A percentile compares a stretch with the other conserved stretches of the same genome.
Evolutionary conservation across 345 rosid species (phyloP).

Genomic region (Ailanthus altissimus): DNA sequence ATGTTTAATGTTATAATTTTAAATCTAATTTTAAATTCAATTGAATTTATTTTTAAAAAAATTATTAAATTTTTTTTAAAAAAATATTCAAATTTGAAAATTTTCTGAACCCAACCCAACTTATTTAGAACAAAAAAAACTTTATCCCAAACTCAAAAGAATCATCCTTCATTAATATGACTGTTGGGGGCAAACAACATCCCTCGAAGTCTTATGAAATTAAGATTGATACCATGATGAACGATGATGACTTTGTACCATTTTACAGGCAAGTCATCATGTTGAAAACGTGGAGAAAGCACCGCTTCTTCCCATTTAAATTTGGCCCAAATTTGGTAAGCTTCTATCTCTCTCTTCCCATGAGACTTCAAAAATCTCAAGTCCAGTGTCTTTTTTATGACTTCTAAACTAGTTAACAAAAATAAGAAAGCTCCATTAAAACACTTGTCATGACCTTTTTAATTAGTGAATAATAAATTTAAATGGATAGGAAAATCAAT

Average conservation of each 20-base stretch:
- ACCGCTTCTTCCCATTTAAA: conserved; percentile 37
- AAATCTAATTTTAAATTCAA: no score
- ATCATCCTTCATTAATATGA: conserved; percentile 32
- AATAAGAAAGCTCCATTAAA: background rate
- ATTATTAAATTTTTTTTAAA: no score
- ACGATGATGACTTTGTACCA: background rate
- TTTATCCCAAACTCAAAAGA: no score
- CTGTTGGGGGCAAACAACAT: conserved; percentile 20
- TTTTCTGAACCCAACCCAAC: no score
- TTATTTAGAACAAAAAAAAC: no score
- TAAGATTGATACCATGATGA: background rate
- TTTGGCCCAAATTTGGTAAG: conserved; percentile 2
- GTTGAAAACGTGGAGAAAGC: conserved; percentile 27
- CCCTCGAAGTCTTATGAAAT: background rate
- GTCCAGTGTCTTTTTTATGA: no score
- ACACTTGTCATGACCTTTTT: background rate
- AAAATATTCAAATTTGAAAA: no score
- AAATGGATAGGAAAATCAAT: background rate
- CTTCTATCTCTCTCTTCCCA: no score
- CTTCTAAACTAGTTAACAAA: background rate
- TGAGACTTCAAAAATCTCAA: no score
- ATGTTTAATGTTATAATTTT: no score
- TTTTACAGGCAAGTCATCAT: conserved; percentile 29
- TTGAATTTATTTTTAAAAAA: no score
- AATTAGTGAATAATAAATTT: background rate